These are phyloP conservation scores for Moesziomyces globuligerus DNA, from an alignment of 1,284 basidiomycete species.

Conservation along the genomic window DNA sequence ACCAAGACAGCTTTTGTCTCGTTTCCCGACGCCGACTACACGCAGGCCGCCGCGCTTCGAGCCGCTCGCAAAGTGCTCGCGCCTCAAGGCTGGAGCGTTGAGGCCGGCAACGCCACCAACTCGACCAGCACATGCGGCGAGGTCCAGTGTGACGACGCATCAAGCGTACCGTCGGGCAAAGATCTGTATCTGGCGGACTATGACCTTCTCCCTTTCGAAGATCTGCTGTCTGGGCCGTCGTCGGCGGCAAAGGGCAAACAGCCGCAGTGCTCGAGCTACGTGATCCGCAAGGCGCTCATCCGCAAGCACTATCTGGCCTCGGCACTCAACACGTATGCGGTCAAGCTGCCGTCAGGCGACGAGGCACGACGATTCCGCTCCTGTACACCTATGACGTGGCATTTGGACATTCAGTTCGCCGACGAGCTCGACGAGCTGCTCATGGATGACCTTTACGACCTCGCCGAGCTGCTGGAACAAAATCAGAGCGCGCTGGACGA, in stretches of 20 bases:
- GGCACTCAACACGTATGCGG: slow-evolving; percentile 71
- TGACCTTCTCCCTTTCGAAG: slow-evolving; percentile 62
- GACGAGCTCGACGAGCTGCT: slow-evolving; percentile 96
- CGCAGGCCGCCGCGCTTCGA: slow-evolving; percentile 49
- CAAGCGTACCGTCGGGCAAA: slow-evolving; percentile 12
- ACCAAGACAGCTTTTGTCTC: slow-evolving; percentile 38
- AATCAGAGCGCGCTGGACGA: slow-evolving; percentile 37
- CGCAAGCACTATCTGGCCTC: slow-evolving; percentile 91
- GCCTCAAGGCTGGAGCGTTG: slow-evolving; percentile 45
- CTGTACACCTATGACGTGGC: slow-evolving; percentile 80
- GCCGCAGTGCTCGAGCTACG: slow-evolving; percentile 84
- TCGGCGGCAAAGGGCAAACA: slow-evolving; percentile 21
- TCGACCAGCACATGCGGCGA: slow-evolving; percentile 1
- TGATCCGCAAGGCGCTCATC: slow-evolving; percentile 90
- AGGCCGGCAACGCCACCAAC: slow-evolving; percentile 13
- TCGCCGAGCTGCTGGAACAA: slow-evolving; percentile 73
- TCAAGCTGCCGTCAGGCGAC: slow-evolving; percentile 42
- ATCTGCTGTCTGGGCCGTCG: slow-evolving; percentile 28
- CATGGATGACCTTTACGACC: slow-evolving; percentile 90
- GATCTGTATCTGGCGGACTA: slow-evolving; percentile 62
- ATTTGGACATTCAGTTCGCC: slow-evolving; percentile 86
- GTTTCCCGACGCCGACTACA: slow-evolving; percentile 63
- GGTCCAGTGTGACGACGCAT: slow-evolving; percentile 1
- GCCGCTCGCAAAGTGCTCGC: slow-evolving; percentile 44
- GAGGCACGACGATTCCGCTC: slow-evolving; percentile 15